Evolutionary conservation across 768 basidiomycete genomes (phyloP).

Genomic region (Auricularia cornea): DNA sequence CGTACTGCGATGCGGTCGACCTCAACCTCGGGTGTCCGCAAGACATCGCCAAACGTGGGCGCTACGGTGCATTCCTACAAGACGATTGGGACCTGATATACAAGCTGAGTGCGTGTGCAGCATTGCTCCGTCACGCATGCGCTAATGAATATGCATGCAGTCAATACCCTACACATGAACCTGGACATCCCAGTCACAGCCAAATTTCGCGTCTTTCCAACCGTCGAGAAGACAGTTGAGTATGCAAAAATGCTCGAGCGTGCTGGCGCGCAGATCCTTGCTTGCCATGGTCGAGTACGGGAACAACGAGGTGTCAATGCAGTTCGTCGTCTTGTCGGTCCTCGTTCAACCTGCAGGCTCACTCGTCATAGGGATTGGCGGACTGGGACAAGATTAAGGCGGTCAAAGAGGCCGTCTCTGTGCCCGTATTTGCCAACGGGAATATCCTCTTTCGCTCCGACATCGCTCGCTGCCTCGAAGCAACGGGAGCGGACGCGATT

Average conservation of each 20-base stretch:
- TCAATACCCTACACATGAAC: constrained; percentile 76
- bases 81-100: constrained; percentile 92
- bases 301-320: constrained; percentile 86
- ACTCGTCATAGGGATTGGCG: constrained; percentile 56
- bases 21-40: constrained; percentile 94
- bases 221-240: constrained; percentile 77
- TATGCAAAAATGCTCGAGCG: constrained; percentile 95
- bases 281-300: constrained; percentile 84
- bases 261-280: constrained; percentile 91
- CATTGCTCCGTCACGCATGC: background rate
- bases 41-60: constrained; percentile 81
- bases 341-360: background rate
- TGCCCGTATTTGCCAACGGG: constrained; percentile 96
- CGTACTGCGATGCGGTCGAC: constrained; percentile 86
- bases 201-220: constrained; percentile 88
- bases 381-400: constrained; percentile 86
- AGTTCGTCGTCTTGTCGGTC: constrained; percentile 27
- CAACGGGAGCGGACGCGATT: constrained; percentile 84
- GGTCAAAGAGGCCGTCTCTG: constrained; percentile 80
- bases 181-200: constrained; percentile 90
- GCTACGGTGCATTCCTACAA: constrained; percentile 85
- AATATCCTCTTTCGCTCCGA: constrained; percentile 88
- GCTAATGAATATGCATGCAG: constrained; percentile 36
- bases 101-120: constrained; percentile 54
- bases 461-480: constrained; percentile 64